Conservation (phyloP, 2,329 filamentous ascomycete genomes). For the Sordariomycetes sp. region DNA sequence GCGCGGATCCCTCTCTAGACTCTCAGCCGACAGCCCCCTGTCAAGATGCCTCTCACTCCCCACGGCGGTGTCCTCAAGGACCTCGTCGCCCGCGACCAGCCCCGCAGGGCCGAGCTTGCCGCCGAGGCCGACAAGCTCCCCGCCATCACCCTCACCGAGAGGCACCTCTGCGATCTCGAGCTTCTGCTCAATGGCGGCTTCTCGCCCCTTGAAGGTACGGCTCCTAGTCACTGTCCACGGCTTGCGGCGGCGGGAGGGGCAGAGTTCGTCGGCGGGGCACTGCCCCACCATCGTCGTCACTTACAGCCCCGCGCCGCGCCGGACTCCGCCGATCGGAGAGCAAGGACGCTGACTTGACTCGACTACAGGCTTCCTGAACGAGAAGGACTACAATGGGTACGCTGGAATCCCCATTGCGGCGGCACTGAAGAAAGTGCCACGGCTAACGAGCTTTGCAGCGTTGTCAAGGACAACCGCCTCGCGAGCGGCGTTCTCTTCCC, state of each 20-base stretch:
- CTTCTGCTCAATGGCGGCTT: constrained; percentile 96
- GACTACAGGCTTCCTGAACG: constrained; percentile 77
- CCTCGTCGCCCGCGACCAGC: constrained; percentile 84
- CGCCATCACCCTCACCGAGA: constrained; percentile 75
- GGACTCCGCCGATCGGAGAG: not conserved
- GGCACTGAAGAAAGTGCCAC: not conserved
- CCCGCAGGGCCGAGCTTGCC: constrained; percentile 67
- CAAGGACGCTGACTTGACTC: not conserved
- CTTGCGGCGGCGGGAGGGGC: not conserved
- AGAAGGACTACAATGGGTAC: constrained; percentile 93
- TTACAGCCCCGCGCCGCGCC: not conserved
- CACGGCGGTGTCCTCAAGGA: constrained; percentile 97
- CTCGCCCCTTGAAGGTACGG: constrained; percentile 85
- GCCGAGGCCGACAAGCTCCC: constrained; percentile 81
- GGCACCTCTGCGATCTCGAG: constrained; percentile 96
- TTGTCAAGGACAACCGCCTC: constrained; percentile 81
- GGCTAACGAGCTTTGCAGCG: constrained; percentile 37
- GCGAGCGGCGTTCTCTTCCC: constrained; percentile 83
- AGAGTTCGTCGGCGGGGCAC: not conserved
- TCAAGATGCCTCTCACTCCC: constrained; percentile 57
- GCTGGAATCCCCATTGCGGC: constrained; percentile 14
- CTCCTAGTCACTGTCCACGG: not conserved
- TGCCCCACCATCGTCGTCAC: not conserved
- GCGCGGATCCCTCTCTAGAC: not conserved
- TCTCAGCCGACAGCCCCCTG: not conserved